These are phyloP conservation scores for Angophora floribunda DNA, from an alignment of 345 rosid genomes.

Conservation along the genomic window DNA sequence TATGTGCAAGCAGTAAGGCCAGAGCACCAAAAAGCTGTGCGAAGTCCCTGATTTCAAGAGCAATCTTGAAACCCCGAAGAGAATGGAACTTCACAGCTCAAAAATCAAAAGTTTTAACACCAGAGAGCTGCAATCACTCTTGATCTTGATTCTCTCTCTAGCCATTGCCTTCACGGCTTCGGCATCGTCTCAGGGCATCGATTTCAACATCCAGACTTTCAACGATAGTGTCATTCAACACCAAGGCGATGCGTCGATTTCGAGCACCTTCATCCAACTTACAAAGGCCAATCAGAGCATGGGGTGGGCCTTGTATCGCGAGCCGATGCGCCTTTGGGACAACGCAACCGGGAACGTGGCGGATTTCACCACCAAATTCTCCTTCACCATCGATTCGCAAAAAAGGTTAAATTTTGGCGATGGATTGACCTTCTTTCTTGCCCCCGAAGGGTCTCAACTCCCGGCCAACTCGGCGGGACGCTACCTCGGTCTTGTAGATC, in stretches of 20 bases:
- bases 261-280: not conserved
- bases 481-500: not conserved
- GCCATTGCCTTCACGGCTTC: not conserved
- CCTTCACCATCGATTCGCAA: not conserved
- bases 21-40: not conserved
- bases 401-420: rapidly evolving
- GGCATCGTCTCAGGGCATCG: not conserved
- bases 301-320: not conserved
- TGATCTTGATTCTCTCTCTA: not conserved
- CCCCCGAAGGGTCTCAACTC: not conserved
- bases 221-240: rapidly evolving
- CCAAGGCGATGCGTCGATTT: not conserved
- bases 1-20: not conserved
- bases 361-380: constrained; percentile 4
- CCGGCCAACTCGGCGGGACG: not conserved
- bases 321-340: constrained; percentile 4
- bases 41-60: not conserved
- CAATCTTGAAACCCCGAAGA: not conserved
- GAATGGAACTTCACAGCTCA: not conserved
- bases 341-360: not conserved
- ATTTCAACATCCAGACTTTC: not conserved
- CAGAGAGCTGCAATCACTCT: not conserved
- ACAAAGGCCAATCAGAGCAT: rapidly evolving
- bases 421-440: constrained; percentile 14
- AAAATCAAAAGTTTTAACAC: not conserved